Evolutionary conservation across 2,329 filamentous ascomycete species (phyloP).

Genomic region (Cytospora paraplurivora): DNA sequence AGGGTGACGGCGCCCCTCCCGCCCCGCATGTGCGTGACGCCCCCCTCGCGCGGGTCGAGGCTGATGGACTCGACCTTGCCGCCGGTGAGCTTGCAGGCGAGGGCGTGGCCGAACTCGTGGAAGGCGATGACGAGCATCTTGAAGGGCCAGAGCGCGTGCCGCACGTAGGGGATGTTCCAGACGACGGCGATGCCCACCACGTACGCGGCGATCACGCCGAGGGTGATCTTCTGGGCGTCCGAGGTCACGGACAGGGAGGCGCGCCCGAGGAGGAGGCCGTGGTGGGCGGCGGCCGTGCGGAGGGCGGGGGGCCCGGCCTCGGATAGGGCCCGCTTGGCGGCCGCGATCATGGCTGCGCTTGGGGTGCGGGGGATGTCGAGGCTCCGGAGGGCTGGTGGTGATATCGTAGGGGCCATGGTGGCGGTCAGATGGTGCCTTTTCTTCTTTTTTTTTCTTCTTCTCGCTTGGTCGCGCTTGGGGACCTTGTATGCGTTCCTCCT

Average conservation of each 20-base stretch:
- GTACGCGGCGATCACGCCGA: constrained; percentile 72
- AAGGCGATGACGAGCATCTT: constrained; percentile 88
- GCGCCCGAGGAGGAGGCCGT: constrained; percentile 46
- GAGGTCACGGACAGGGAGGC: constrained; percentile 56
- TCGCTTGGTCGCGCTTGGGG: not conserved
- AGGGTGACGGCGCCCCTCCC: constrained; percentile 71
- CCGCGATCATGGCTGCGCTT: constrained; percentile 12
- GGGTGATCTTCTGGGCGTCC: constrained; percentile 69
- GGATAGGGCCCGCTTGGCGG: constrained; percentile 17
- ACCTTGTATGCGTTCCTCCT: not conserved
- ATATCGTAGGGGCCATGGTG: constrained; percentile 20
- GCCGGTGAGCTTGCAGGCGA: constrained; percentile 71
- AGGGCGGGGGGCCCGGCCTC: constrained; percentile 19
- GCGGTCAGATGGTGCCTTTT: not conserved
- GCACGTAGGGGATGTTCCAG: constrained; percentile 79
- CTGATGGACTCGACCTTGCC: constrained; percentile 74
- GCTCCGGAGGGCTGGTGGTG: constrained; percentile 9
- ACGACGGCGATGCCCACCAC: constrained; percentile 73
- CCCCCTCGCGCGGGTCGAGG: constrained; percentile 74
- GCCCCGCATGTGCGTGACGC: constrained; percentile 73
- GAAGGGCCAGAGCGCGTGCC: constrained; percentile 77
- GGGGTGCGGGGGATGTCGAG: constrained; percentile 18
- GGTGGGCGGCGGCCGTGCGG: constrained; percentile 21
- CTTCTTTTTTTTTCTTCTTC: not conserved
- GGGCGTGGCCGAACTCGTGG: constrained; percentile 77